These are phyloP conservation scores for Coprinopsis sp. DNA, from an alignment of 768 basidiomycete species.

Conservation along the genomic window DNA sequence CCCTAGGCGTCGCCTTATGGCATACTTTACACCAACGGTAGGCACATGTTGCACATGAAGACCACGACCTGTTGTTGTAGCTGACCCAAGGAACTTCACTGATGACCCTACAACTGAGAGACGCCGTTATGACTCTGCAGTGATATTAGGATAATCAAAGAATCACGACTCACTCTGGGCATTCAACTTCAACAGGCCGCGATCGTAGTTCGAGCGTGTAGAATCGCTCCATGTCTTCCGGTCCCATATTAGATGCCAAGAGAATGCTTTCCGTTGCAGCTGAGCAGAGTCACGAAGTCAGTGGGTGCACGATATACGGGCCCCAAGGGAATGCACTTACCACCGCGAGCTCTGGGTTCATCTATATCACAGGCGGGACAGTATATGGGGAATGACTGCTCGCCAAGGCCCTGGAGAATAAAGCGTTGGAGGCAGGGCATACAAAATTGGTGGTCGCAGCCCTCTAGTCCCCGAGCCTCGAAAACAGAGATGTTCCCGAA, in stretches of 20 bases:
- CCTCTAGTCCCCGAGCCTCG: neutral
- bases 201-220: conserved; percentile 1
- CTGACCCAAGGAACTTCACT: neutral
- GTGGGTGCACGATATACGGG: too few relatives aligned
- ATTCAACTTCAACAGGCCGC: neutral
- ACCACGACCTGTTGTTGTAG: neutral
- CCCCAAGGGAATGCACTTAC: neutral
- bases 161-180: neutral
- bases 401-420: conserved; percentile 2
- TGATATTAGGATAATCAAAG: neutral
- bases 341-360: neutral
- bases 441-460: conserved; percentile 6
- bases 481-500: neutral
- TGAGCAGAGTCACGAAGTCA: too few relatives aligned
- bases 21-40: conserved; percentile 4
- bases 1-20: neutral
- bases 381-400: neutral
- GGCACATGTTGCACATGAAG: neutral
- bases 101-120: neutral
- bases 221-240: neutral
- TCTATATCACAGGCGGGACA: conserved; percentile 3
- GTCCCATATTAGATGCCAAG: neutral
- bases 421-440: neutral
- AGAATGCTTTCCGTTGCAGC: neutral
- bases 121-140: neutral